Percentiles rank a stretch among this genome's conserved stretches.
These are phyloP conservation scores for Sclerospora graminicola DNA, from an alignment of 352 stramenopile species.

Conservation along the genomic window DNA sequence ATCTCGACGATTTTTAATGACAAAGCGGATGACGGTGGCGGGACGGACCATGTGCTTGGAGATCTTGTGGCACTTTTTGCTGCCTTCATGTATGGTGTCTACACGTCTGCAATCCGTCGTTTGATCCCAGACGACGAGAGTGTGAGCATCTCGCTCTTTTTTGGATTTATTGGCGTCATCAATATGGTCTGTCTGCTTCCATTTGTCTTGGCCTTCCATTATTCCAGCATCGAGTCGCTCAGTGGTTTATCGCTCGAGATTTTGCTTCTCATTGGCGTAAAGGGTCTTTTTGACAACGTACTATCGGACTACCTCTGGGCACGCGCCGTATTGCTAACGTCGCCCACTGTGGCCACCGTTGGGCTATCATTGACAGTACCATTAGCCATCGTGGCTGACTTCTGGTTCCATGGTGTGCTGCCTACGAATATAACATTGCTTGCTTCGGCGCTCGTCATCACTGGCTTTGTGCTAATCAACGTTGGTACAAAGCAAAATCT, in stretches of 20 bases:
- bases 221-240: constrained; percentile 50
- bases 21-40: constrained; percentile 8
- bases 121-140: constrained; percentile 72
- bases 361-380: constrained; percentile 94
- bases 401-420: constrained; percentile 40
- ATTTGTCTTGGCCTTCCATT: constrained; percentile 52
- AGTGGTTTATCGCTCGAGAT: constrained; percentile 55
- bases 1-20: constrained; percentile 82
- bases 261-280: constrained; percentile 71
- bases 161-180: constrained; percentile 90
- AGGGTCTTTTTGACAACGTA: constrained; percentile 92
- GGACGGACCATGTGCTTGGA: constrained; percentile 35
- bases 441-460: constrained; percentile 53
- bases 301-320: constrained; percentile 94
- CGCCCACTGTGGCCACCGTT: constrained; percentile 92
- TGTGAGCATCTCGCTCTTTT: constrained; percentile 89
- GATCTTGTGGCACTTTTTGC: constrained; percentile 59
- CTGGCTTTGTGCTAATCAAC: constrained; percentile 64
- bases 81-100: constrained; percentile 90
- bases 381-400: constrained; percentile 89
- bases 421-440: constrained; percentile 47
- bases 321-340: constrained; percentile 90
- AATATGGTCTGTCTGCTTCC: constrained; percentile 80
- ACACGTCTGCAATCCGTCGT: constrained; percentile 84
- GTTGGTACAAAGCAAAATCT: constrained; percentile 52